These are phyloP conservation scores for Aegilops tauschii DNA, from an alignment of 176 grass and related monocot genomes.

Conservation along the genomic window DNA sequence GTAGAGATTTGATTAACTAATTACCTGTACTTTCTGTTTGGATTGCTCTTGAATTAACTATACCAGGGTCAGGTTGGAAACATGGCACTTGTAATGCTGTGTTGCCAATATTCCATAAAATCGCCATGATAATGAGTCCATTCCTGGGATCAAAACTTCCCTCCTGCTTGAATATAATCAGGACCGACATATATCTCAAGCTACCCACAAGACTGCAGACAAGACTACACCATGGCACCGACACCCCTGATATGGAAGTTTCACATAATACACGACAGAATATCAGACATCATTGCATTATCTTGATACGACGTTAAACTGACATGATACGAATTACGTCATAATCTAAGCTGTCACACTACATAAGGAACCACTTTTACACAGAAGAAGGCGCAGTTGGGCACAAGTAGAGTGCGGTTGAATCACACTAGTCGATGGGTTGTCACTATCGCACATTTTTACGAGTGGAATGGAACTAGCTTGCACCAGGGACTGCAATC, in stretches of 20 bases:
- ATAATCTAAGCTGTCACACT: not conserved
- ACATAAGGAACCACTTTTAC: not conserved
- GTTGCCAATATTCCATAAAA: not conserved
- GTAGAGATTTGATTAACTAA: no score
- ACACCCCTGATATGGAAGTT: not conserved
- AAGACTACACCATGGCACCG: not conserved
- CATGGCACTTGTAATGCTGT: not conserved
- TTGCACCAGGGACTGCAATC: not conserved
- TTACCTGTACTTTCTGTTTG: no score
- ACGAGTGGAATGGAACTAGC: not conserved
- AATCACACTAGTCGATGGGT: not conserved
- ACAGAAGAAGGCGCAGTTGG: not conserved
- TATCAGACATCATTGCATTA: not conserved
- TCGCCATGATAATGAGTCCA: not conserved
- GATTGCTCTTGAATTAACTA: no score
- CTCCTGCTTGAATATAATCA: not conserved
- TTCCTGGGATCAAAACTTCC: not conserved
- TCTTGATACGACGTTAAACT: not conserved
- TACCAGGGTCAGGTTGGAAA: not conserved
- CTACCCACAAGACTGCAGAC: not conserved
- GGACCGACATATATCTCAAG: not conserved
- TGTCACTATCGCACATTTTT: not conserved
- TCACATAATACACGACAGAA: not conserved
- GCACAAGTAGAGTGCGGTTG: not conserved
- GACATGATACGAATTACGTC: not conserved